Conservation (phyloP, 1,284 basidiomycete species). For the Ustilago esculenta region DNA sequence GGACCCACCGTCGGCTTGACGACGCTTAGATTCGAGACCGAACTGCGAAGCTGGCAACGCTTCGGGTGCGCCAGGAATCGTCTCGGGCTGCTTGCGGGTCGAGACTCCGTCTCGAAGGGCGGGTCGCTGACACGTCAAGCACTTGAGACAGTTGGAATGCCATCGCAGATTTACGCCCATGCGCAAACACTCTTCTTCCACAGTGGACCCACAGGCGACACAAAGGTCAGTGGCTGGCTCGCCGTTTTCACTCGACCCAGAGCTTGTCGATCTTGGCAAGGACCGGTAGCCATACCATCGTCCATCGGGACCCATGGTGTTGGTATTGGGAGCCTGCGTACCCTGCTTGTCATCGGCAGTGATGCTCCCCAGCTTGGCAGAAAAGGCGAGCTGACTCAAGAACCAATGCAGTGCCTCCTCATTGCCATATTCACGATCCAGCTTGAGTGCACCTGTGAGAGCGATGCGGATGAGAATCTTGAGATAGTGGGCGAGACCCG, state of each 20-base stretch:
- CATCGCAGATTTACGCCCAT: slow-evolving; percentile 93
- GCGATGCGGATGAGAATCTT: slow-evolving; percentile 99
- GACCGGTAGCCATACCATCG: slow-evolving; percentile 62
- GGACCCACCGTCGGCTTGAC: slow-evolving; percentile 12
- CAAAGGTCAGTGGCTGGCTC: slow-evolving; percentile 79
- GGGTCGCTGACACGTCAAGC: slow-evolving; percentile 74
- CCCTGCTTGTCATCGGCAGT: slow-evolving; percentile 49
- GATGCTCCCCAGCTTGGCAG: slow-evolving; percentile 71
- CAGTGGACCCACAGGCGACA: slow-evolving; percentile 84
- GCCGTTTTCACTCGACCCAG: slow-evolving; percentile 45
- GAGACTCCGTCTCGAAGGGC: slow-evolving; percentile 36
- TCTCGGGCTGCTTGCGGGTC: slow-evolving; percentile 34
- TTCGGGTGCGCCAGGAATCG: slow-evolving; percentile 30
- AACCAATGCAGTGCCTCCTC: slow-evolving; percentile 86
- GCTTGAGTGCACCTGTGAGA: slow-evolving; percentile 90
- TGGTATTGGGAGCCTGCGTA: slow-evolving; percentile 44
- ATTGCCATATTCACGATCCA: slow-evolving; percentile 88
- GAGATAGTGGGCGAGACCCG: slow-evolving; percentile 96
- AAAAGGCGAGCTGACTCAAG: slow-evolving; percentile 87
- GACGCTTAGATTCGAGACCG: slow-evolving; percentile 51
- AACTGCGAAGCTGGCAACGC: slow-evolving; percentile 53
- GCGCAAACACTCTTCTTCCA: slow-evolving; percentile 96
- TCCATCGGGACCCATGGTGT: slow-evolving; percentile 43
- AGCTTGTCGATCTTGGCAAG: slow-evolving; percentile 58
- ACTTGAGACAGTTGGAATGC: slow-evolving; percentile 92